Percentiles rank a stretch among this genome's conserved stretches.
These are phyloP conservation scores for Phaeosphaeriaceae sp. DNA, from an alignment of 2,329 filamentous ascomycete genomes.

Conservation along the genomic window DNA sequence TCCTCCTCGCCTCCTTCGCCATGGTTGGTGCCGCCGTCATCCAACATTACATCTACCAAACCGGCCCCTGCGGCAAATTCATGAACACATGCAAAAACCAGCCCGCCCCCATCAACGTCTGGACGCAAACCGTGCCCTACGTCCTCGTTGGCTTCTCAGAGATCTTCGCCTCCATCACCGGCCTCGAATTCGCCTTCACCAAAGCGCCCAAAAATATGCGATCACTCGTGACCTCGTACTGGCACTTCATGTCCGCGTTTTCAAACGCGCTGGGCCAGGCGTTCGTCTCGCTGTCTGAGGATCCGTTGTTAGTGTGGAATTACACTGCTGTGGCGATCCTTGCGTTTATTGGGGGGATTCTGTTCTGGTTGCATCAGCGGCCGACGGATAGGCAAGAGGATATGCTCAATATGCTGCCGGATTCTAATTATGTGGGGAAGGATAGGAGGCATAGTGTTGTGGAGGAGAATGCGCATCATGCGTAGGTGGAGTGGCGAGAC, in stretches of 20 bases:
- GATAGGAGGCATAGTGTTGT: conserved; percentile 36
- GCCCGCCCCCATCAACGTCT: conserved; percentile 69
- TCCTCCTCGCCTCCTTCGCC: conserved; percentile 54
- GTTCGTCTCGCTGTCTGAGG: conserved; percentile 65
- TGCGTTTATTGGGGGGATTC: conserved; percentile 65
- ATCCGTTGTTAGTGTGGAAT: conserved; percentile 75
- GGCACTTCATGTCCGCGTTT: conserved; percentile 74
- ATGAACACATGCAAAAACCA: conserved; percentile 59
- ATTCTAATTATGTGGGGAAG: conserved; percentile 43
- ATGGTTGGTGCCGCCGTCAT: conserved; percentile 60
- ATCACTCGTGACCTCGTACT: conserved; percentile 72
- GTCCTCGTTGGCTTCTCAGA: conserved; percentile 63
- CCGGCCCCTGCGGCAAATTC: conserved; percentile 64
- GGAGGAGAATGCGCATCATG: conserved; percentile 22
- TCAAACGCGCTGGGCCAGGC: conserved; percentile 74
- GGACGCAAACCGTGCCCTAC: conserved; percentile 58
- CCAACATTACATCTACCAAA: conserved; percentile 68
- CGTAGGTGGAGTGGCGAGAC: conserved; percentile 6
- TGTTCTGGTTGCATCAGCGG: conserved; percentile 73
- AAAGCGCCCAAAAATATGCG: conserved; percentile 83
- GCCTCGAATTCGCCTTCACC: conserved; percentile 77
- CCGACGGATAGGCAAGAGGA: conserved; percentile 73
- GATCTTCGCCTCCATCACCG: conserved; percentile 65
- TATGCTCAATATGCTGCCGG: conserved; percentile 66
- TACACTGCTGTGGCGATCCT: conserved; percentile 69